phyloP scores from a whole-genome alignment of 148 eudicot species.

The Cornus controversa region DNA sequence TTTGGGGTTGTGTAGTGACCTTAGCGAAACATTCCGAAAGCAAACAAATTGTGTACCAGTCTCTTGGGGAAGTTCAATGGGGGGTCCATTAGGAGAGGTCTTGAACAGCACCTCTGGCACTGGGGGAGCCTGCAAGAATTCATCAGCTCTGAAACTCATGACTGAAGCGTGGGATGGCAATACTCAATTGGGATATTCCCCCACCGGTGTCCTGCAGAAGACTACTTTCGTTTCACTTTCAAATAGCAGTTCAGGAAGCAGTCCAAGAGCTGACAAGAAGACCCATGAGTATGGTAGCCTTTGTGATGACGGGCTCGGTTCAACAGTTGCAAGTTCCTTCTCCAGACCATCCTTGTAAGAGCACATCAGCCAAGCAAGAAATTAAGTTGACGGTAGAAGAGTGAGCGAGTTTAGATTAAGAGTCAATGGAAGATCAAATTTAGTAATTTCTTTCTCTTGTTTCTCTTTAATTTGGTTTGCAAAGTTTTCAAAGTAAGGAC shows the following conservation, averaged over 20 bases:
- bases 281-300: slow-evolving; percentile 30
- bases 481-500: background rate
- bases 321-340: slow-evolving; percentile 40
- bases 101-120: slow-evolving; percentile 36
- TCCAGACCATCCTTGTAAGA: slow-evolving; percentile 41
- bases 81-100: slow-evolving; percentile 90
- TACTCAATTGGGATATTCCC: slow-evolving; percentile 62
- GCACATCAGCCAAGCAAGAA: background rate
- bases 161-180: slow-evolving; percentile 43
- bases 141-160: slow-evolving; percentile 23
- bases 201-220: slow-evolving; percentile 76
- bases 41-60: slow-evolving; percentile 47
- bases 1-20: slow-evolving; percentile 28
- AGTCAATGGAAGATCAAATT: background rate
- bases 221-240: slow-evolving; percentile 61
- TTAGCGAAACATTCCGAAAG: slow-evolving; percentile 30
- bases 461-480: background rate
- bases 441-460: background rate
- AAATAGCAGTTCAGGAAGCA: slow-evolving; percentile 74
- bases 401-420: background rate
- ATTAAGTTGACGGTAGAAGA: background rate
- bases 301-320: slow-evolving; percentile 43
- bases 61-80: slow-evolving; percentile 67
- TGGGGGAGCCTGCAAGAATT: slow-evolving; percentile 15
- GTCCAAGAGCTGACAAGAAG: slow-evolving; percentile 49